Conservation (phyloP, 2,329 filamentous ascomycete genomes). For the Colletotrichum musicola region DNA sequence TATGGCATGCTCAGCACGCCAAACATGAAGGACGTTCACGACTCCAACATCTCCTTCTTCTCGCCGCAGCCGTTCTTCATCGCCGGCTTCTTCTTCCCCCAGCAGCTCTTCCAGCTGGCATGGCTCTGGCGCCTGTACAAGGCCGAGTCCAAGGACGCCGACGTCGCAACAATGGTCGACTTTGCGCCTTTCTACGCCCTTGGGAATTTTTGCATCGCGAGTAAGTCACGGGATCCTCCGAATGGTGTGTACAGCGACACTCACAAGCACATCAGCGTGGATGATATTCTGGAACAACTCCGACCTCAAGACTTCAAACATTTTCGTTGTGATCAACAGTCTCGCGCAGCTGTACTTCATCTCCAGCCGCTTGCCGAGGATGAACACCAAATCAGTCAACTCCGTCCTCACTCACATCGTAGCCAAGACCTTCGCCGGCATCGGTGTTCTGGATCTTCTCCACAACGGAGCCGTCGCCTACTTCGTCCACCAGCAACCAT, state of each 20-base stretch:
- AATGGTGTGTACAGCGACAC: neutral
- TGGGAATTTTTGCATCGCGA: constrained; percentile 70
- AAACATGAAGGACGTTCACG: constrained; percentile 71
- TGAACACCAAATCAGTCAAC: constrained; percentile 62
- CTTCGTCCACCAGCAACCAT: constrained; percentile 61
- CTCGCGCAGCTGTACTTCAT: constrained; percentile 67
- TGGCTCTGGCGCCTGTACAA: constrained; percentile 70
- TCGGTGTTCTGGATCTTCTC: constrained; percentile 69
- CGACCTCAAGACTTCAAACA: constrained; percentile 62
- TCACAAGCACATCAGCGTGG: constrained; percentile 55
- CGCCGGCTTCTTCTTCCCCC: constrained; percentile 71
- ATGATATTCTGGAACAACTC: constrained; percentile 73
- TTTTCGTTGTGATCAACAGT: constrained; percentile 69
- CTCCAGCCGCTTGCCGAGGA: constrained; percentile 58
- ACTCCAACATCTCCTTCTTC: constrained; percentile 70
- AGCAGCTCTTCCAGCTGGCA: constrained; percentile 68
- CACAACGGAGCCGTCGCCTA: constrained; percentile 71
- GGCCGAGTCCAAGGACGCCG: constrained; percentile 55
- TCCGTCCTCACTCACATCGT: constrained; percentile 70
- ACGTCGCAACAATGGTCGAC: constrained; percentile 62
- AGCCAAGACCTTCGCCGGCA: constrained; percentile 70
- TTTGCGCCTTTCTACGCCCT: constrained; percentile 68
- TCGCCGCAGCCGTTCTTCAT: constrained; percentile 71
- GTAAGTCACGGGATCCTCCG: constrained; percentile 48
- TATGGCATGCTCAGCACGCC: constrained; percentile 69